Base-by-base conservation (phyloP, 805 yeast species). In the Wickerhamomyces bisporus region DNA sequence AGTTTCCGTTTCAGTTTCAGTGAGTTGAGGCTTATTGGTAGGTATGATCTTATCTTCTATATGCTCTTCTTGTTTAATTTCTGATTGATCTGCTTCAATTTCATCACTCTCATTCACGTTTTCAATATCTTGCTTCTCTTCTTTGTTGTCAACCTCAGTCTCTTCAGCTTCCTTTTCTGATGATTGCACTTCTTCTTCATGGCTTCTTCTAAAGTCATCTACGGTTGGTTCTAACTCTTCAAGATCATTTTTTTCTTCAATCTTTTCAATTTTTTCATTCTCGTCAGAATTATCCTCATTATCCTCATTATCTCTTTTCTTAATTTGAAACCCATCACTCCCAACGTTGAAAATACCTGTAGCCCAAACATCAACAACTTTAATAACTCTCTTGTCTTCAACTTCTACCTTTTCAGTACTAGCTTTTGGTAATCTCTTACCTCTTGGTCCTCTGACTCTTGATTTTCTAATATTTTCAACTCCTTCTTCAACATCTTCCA, bases 371-470 rank as follows among this genome's bases (percentile, higher is more conserved):
- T 46, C 49, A 33, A 46, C 34, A 24, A 50, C 41, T 9, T 30
- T 34, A 17, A 54, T 39, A n/a, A 10, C 30, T 43, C 59, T 50
- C 35, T 47, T 50, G 35, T 54, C 59, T 3, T 44, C 49, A 15
- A 45, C 35, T 25, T 44, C 49, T 14, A 48, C 55, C 10, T 36
- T 44, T 9, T 42, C 57, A 16, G 68, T 65, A 11, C 79, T 73
- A n/a, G 66, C 58, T 39, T 66, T 70, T 0, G 93, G 93, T 37
- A 82, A 60, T 49, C 75, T 77, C 43, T 86, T 73, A 0, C 89
- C 89, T 44, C 76, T 68, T 32, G 94, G 94, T 0, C 91, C 93
- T 47, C 65, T 79, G 1, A 79, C 81, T 50, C 91, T 71, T 23
- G 75, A 64, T 35, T 62, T 64, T 53, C 74, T 57, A 4, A 58